Base-by-base conservation (phyloP, 495 filamentous ascomycete genomes). In the Daldinia caldariorum region DNA sequence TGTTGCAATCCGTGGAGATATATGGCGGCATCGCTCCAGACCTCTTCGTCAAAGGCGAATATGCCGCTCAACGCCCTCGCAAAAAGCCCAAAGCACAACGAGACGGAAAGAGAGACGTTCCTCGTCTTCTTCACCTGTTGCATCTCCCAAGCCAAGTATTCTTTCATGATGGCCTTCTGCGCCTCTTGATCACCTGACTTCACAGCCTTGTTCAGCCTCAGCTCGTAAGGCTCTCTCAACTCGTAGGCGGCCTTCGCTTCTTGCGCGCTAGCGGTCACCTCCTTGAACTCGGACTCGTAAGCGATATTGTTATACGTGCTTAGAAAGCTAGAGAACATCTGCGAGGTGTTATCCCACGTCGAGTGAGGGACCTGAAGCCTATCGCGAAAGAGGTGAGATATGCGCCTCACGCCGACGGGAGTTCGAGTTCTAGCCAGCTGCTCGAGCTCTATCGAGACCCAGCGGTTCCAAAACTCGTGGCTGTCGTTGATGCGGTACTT, bases 91-190 rank as follows among this genome's bases (percentile, higher is more conserved):
- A 90, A 84, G 74, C 88, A 89, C 22, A 92, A 83, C 43, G 88
- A 85, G 58, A 90, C 88, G 53, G 70, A 56, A 56, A 85, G 67
- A 0, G 76, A 74, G 20, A 79, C 69, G 22, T 80, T 77, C 61
- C 80, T 84, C 76, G 86, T 77, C 78, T 87, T 71, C 57, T 77
- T 79, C 71, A 83, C 78, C 78, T 89, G 89, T 57, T 71, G 81
- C 61, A 89, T 80, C 81, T 99, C 95, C 90, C 90, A 97, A 22
- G 91, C 87, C 18, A 97, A 82, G 73, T 99, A 99, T 64, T 94
- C 87, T 20, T 79, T 77, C 80, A 88, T 91, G n/a, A 83, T 79
- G 18, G 77, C 70, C 80, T 85, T 89, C 67, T 90, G 82, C 2
- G 82, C 82, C 5, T 83, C 82, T 31, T 79, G 75, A 59, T 94